These are phyloP conservation scores for Kodamaea sp. DNA, from an alignment of 1,139 yeast genomes.

Conservation along the genomic window DNA sequence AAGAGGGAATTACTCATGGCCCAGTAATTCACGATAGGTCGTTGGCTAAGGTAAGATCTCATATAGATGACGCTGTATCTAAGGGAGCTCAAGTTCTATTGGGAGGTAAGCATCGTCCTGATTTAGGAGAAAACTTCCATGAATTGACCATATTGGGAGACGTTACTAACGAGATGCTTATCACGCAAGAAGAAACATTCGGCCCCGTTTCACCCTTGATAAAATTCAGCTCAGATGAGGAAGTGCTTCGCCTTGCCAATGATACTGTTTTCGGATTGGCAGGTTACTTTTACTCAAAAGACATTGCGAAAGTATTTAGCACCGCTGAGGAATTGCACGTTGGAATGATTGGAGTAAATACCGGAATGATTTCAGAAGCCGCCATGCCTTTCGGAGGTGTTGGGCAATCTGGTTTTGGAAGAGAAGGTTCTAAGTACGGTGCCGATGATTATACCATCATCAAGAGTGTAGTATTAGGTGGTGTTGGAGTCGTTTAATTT, in stretches of 20 bases:
- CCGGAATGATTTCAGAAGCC: slow-evolving; percentile 49
- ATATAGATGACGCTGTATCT: slow-evolving; percentile 41
- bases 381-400: slow-evolving; percentile 53
- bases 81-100: slow-evolving; percentile 46
- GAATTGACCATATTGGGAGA: slow-evolving; percentile 42
- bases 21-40: slow-evolving; percentile 45
- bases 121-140: slow-evolving; percentile 42
- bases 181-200: slow-evolving; percentile 46
- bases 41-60: slow-evolving; percentile 40
- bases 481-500: no score
- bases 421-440: slow-evolving; percentile 52
- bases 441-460: slow-evolving; percentile 45
- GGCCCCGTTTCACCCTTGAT: slow-evolving; percentile 49
- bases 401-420: slow-evolving; percentile 50
- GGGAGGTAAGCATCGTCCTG: slow-evolving; percentile 42
- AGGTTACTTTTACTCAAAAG: slow-evolving; percentile 43
- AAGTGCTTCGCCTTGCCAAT: slow-evolving; percentile 40
- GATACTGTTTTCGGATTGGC: slow-evolving; percentile 48
- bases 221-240: slow-evolving; percentile 41
- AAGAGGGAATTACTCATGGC: slow-evolving; percentile 45
- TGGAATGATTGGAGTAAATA: slow-evolving; percentile 51
- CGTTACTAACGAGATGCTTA: slow-evolving; percentile 42
- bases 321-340: slow-evolving; percentile 44
- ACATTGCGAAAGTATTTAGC: slow-evolving; percentile 57
- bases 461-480: slow-evolving; percentile 43